A percentile compares a stretch with the other conserved stretches of the same genome.
Conservation (phyloP, 164 flowering plant genomes). For the Berberis vulgaris region DNA sequence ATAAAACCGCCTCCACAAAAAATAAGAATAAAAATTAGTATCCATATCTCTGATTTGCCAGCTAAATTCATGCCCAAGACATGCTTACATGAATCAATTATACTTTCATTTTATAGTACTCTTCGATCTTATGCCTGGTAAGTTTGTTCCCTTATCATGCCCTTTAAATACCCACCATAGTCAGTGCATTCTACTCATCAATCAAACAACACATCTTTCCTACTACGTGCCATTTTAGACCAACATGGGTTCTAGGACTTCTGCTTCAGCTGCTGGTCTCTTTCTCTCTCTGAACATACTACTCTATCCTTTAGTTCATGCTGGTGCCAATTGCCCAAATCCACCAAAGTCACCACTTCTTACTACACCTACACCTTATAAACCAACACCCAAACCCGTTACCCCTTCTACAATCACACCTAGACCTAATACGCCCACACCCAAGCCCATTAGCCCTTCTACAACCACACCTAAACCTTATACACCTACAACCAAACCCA, state of each 20-base stretch:
- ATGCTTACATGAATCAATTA: neutral
- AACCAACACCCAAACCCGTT: constrained; percentile 4
- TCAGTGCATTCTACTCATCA: neutral
- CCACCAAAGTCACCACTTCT: neutral
- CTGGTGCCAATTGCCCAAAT: constrained; percentile 21
- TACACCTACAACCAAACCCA: too few relatives aligned
- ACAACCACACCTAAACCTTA: too few relatives aligned
- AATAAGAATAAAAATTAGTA: too few relatives aligned
- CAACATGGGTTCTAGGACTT: constrained; percentile 17
- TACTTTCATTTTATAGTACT: too few relatives aligned
- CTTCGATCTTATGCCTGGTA: neutral
- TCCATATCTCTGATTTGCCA: neutral
- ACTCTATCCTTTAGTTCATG: constrained; percentile 31
- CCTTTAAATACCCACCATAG: neutral
- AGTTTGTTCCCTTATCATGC: neutral
- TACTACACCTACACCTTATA: neutral
- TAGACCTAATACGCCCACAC: constrained; percentile 8
- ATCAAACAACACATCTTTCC: neutral
- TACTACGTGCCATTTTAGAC: neutral
- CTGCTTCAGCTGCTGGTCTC: constrained; percentile 32
- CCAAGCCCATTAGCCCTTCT: constrained; percentile 7
- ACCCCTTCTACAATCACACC: constrained; percentile 13
- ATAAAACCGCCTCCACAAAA: too few relatives aligned
- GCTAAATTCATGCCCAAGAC: neutral
- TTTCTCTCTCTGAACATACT: constrained; percentile 39